Evolutionary conservation across 2,329 filamentous ascomycete genomes (phyloP).

Genomic region (Hypoxylon sp.): DNA sequence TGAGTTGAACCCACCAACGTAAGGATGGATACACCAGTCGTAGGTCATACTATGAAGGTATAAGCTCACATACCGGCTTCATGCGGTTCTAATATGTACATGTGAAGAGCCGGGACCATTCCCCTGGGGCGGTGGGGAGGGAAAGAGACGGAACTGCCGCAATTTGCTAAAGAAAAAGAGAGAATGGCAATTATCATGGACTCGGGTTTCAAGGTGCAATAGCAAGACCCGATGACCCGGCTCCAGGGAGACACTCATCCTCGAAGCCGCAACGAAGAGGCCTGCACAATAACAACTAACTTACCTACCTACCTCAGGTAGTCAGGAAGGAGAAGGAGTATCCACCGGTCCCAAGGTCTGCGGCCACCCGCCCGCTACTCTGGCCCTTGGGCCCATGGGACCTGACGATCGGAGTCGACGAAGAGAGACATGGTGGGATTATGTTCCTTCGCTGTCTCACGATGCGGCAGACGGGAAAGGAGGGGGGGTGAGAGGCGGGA

Average conservation of each 20-base stretch:
- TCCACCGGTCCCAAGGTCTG: conserved; percentile 13
- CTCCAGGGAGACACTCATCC: background rate
- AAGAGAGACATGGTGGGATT: conserved; percentile 30
- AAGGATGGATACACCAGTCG: background rate
- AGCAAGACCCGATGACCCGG: conserved; percentile 7
- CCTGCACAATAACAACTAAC: background rate
- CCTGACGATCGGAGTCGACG: conserved; percentile 38
- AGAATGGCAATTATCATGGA: background rate
- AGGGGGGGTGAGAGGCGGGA: conserved; percentile 6
- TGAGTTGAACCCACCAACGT: background rate
- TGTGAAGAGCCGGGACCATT: background rate
- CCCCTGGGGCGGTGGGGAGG: background rate
- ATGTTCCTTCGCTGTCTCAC: conserved; percentile 32
- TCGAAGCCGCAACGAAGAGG: background rate
- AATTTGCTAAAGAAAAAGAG: background rate
- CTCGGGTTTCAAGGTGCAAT: background rate
- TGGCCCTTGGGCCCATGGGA: background rate
- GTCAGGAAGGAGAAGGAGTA: background rate
- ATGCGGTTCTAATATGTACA: background rate
- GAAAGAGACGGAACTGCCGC: background rate
- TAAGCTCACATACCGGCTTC: background rate
- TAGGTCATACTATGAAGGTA: background rate
- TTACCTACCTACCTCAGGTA: no score
- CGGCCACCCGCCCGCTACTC: conserved; percentile 17
- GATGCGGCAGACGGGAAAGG: conserved; percentile 26